Conservation (phyloP, 352 stramenopile species). For the Pythium pectinolyticum region DNA sequence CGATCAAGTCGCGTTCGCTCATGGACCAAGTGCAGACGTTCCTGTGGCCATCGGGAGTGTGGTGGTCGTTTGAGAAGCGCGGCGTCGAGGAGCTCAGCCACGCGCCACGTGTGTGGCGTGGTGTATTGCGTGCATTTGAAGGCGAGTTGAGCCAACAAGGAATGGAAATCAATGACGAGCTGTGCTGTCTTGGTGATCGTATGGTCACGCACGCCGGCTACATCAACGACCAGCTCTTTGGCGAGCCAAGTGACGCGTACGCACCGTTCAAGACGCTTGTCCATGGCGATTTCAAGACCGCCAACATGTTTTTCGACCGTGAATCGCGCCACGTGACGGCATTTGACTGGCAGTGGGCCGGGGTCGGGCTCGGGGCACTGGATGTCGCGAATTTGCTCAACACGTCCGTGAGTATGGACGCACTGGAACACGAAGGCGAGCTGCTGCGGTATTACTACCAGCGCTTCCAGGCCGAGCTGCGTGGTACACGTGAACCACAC, state of each 20-base stretch:
- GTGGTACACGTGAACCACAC: too few species aligned
- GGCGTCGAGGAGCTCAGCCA: slow-evolving; percentile 43
- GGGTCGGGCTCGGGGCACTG: slow-evolving; percentile 53
- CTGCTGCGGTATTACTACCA: slow-evolving; percentile 64
- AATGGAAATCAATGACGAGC: slow-evolving; percentile 7
- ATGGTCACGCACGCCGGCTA: slow-evolving; percentile 52
- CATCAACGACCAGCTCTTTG: slow-evolving; percentile 45
- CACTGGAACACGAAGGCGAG: slow-evolving; percentile 35
- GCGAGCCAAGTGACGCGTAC: slow-evolving; percentile 19
- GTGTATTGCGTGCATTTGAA: slow-evolving; percentile 37
- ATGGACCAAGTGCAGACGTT: slow-evolving; percentile 29
- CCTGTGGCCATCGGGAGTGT: slow-evolving; percentile 47
- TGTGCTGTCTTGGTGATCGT: slow-evolving; percentile 38
- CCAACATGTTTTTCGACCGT: slow-evolving; percentile 66
- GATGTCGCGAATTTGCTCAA: slow-evolving; percentile 73
- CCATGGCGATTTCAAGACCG: slow-evolving; percentile 73
- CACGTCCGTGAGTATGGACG: slow-evolving; percentile 61
- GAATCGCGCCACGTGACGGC: slow-evolving; percentile 44
- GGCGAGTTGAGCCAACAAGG: slow-evolving; percentile 13
- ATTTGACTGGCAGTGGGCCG: slow-evolving; percentile 78
- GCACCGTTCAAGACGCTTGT: slow-evolving; percentile 44
- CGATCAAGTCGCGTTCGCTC: slow-evolving; percentile 28
- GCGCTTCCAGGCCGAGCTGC: slow-evolving; percentile 30
- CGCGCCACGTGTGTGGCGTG: slow-evolving; percentile 40
- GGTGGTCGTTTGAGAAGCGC: slow-evolving; percentile 67